Base-by-base conservation (phyloP, 805 yeast species). In the Saturnispora diversa region DNA sequence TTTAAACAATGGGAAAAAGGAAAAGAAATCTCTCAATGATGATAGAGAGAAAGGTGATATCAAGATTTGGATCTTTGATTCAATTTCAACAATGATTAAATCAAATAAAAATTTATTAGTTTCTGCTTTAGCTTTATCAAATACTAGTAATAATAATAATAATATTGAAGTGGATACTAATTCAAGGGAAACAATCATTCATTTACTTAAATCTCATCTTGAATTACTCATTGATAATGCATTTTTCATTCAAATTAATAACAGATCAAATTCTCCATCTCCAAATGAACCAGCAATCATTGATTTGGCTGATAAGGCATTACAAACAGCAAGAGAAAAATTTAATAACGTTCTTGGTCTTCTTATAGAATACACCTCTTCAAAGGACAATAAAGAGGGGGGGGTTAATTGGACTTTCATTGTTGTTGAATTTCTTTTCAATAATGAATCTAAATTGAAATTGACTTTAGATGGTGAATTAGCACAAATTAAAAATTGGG, bases 261-360 rank as follows among this genome's bases (percentile, higher is more conserved):
- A n/a, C n/a, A n/a, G 9, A 10, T 10, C 12, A 13, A 12, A 31
- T 9, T 6, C 31, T 12, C 9, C 20, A 19, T 26, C 22, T 6
- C 15, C 21, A n/a, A 23, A 19, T 10, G 44, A 35, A 8, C 39
- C 38, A 20, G 42, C 37, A n/a, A 54, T 44, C 16, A 47, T 31
- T 4, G 46, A 36, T 12, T 48, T 34, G 31, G 47, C 67, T 2
- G 54, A 41, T 7, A 39, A 33, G 60, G 62, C 28, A 6, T 26
- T 28, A 5, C n/a, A 34, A 19, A 27, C 20, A 15, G 22, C 80
- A 2, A 71, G 66, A 41, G 86, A 80, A 31, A 73, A 87, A 47
- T 61, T 88, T 36, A 75, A 71, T 50, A 79, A 95, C 0, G 66
- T 84, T 12, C 62, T 88, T 26, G 66, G 84, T 0, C 55, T 53